phyloP scores from a whole-genome alignment of 305 asterid species.

The Fraxinus nigra region DNA sequence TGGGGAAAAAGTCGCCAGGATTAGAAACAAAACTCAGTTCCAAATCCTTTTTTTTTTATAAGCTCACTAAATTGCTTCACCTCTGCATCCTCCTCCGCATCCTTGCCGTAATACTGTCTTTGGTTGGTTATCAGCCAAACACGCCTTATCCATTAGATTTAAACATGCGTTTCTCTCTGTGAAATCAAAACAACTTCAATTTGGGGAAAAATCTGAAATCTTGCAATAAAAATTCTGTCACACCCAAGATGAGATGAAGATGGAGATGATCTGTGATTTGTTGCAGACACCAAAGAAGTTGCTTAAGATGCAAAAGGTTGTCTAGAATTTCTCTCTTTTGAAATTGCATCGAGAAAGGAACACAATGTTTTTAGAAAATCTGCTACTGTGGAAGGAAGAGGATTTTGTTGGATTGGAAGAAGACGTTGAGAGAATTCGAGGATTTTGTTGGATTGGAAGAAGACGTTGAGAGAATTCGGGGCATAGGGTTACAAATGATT shows the following conservation, averaged over 20 bases:
- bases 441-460: no score
- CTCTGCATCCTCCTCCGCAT: constrained; percentile 19
- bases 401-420: no score
- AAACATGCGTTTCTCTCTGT: no score
- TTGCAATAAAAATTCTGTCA: no score
- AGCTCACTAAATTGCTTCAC: constrained; percentile 21
- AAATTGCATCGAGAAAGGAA: constrained; percentile 20
- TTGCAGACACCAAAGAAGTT: constrained; percentile 43
- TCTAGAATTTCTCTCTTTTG: constrained; percentile 23
- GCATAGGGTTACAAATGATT: no score
- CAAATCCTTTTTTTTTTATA: constrained; percentile 15
- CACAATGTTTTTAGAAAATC: constrained; percentile 11
- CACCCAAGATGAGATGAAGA: constrained; percentile 17
- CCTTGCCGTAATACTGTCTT: constrained; percentile 23
- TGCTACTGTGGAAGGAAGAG: background rate
- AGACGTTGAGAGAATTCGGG: no score
- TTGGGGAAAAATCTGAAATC: no score
- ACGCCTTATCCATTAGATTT: no score
- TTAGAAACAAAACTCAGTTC: constrained; percentile 12
- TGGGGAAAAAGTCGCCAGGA: constrained; percentile 20
- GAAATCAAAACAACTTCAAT: no score
- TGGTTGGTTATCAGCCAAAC: background rate
- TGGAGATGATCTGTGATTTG: constrained; percentile 38
- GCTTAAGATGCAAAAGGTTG: constrained; percentile 35
- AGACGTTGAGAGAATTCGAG: no score